Percentiles rank a stretch among this genome's conserved stretches.
These are phyloP conservation scores for Tinospora cordifolia DNA, from an alignment of 164 flowering plant species.

Conservation along the genomic window DNA sequence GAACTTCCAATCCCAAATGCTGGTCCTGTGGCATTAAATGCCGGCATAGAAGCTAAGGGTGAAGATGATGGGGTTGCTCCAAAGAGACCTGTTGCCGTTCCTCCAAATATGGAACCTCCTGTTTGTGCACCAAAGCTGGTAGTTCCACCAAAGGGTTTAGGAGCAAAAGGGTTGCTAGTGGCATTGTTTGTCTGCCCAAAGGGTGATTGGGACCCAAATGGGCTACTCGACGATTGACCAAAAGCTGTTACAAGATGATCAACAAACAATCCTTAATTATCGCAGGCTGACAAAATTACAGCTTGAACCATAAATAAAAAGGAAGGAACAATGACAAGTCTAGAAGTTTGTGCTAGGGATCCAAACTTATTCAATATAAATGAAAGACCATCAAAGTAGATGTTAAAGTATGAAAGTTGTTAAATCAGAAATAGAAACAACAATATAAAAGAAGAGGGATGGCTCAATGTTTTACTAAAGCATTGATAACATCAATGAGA, in stretches of 20 bases:
- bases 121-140: conserved; percentile 43
- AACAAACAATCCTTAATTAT: conserved; percentile 5
- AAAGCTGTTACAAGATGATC: conserved; percentile 50
- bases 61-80: conserved; percentile 68
- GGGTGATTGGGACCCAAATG: conserved; percentile 71
- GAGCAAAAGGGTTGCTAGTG: conserved; percentile 79
- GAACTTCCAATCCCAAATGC: conserved; percentile 33
- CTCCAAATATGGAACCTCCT: conserved; percentile 82
- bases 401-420: no score
- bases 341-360: no score
- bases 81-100: conserved; percentile 91
- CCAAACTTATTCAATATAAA: no score
- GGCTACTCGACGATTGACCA: conserved; percentile 85
- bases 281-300: conserved; percentile 23
- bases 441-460: no score
- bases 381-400: no score
- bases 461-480: no score
- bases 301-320: conserved; percentile 32
- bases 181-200: conserved; percentile 77
- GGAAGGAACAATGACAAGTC: no score
- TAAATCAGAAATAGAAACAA: no score
- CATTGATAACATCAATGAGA: no score
- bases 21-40: no score
- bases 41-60: conserved; percentile 51
- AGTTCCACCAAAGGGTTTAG: conserved; percentile 59